phyloP scores from a whole-genome alignment of 1,139 yeast genomes.

The Zygoascus hellenicus region DNA sequence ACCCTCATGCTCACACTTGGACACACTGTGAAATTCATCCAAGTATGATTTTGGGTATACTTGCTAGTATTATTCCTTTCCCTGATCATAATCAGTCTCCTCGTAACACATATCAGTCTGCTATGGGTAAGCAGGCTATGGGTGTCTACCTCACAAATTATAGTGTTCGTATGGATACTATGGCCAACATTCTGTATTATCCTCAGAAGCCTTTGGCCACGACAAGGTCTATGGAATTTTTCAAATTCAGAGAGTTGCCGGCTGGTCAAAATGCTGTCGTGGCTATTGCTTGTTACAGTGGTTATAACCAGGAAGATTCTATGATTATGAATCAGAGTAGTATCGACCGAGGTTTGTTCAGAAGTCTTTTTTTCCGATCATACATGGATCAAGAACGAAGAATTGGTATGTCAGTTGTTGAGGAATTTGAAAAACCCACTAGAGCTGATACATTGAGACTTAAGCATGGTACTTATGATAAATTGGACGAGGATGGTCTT shows the following conservation, averaged over 20 bases:
- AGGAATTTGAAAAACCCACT: slow-evolving; percentile 92
- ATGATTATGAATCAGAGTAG: slow-evolving; percentile 99
- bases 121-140: slow-evolving; percentile 99
- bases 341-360: slow-evolving; percentile 91
- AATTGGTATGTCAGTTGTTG: slow-evolving; percentile 96
- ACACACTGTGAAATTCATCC: slow-evolving; percentile 99
- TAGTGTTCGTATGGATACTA: slow-evolving; percentile 96
- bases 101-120: slow-evolving; percentile 98
- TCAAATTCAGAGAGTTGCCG: slow-evolving; percentile 95
- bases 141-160: slow-evolving; percentile 98
- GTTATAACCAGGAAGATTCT: slow-evolving; percentile 99
- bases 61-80: slow-evolving; percentile 98
- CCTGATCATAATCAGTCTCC: slow-evolving; percentile 99
- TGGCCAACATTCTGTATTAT: slow-evolving; percentile 95
- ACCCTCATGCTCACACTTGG: slow-evolving; percentile 72
- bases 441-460: slow-evolving; percentile 89
- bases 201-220: slow-evolving; percentile 99
- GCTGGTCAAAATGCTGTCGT: slow-evolving; percentile 99
- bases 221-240: slow-evolving; percentile 96
- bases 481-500: slow-evolving; percentile 95
- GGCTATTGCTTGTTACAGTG: slow-evolving; percentile 96
- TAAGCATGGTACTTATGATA: slow-evolving; percentile 97
- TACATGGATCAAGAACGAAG: slow-evolving; percentile 98
- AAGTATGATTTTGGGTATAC: slow-evolving; percentile 96
- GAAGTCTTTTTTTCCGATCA: slow-evolving; percentile 92